Base-by-base conservation (phyloP, 169 alveolate species). In the Cryptosporidium viatorum region DNA sequence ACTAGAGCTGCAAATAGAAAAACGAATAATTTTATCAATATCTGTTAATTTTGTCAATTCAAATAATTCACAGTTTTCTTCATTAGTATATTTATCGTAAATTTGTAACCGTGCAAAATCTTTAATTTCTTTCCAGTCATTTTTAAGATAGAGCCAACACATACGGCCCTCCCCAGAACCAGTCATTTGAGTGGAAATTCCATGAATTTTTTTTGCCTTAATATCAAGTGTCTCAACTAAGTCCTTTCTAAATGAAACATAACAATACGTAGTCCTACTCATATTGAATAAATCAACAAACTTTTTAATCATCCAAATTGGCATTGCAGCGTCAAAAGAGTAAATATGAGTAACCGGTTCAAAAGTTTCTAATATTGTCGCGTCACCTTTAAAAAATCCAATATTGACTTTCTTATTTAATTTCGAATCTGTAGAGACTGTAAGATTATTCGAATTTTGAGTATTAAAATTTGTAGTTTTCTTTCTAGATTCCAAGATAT, bases 261-360 rank as follows among this genome's bases (percentile, higher is more conserved):
- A 93, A 67, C 93, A 85, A 91, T 91, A 93, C 3, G 95, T 94
- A 16, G 94, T 92, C 26, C 23, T 43, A 31, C 95, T 93, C 62
- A 55, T 80, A 73, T 58, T 52, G 59, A 93, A 93, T 39, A 93
- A 92, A 73, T 86, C 89, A 12, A 93, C 95, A 43, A 92, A 93
- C 92, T 86, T 91, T 86, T 94, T 95, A 9, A 95, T 94, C 68
- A 95, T 94, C 26, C 97, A 93, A 70, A 93, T 91, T 67, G 94
- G 97, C 97, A 95, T 95, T 48, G 97, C 97, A 41, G 95, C 94
- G 73, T 95, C 97, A 84, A 95, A 95, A 21, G 96, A 93, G 86
- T 95, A 95, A 55, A 93, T 84, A 85, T 95, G 97, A n/a, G 97
- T 94, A 23, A 94, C 97, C 8, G 97, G 97, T 62, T 95, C 95